Evolutionary conservation across 179 eudicot species (phyloP).

Genomic region (Silene noctiflora): DNA sequence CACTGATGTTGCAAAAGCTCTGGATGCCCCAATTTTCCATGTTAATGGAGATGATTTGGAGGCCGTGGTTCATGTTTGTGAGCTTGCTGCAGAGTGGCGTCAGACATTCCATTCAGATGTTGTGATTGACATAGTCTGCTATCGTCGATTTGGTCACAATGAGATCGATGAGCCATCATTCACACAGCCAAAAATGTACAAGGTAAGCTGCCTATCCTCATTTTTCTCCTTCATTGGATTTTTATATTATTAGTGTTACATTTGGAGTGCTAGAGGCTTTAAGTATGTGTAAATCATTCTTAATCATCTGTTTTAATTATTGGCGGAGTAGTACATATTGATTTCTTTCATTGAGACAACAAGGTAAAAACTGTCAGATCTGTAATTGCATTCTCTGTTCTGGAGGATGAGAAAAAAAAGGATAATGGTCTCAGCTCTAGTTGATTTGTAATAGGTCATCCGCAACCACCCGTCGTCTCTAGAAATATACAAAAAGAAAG

Average conservation of each 20-base stretch:
- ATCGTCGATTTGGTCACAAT: conserved; percentile 92
- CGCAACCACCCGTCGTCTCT: conserved; percentile 76
- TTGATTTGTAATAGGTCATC: conserved; percentile 51
- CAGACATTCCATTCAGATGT: conserved; percentile 96
- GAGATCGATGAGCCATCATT: conserved; percentile 98
- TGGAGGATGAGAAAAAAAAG: background rate
- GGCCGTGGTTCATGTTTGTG: conserved; percentile 93
- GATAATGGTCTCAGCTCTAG: conserved; percentile 8
- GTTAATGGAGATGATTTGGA: conserved; percentile 98
- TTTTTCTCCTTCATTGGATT: background rate
- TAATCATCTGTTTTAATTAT: background rate
- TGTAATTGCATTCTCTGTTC: background rate
- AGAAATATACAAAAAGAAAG: conserved; percentile 68
- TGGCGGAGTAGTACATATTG: background rate
- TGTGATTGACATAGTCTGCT: conserved; percentile 89
- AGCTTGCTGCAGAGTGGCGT: conserved; percentile 93
- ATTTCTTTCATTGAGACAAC: conserved; percentile 8
- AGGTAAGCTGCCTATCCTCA: conserved; percentile 41
- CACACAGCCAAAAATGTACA: conserved; percentile 93
- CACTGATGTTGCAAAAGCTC: conserved; percentile 95
- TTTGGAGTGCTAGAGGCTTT: background rate
- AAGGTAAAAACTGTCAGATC: background rate
- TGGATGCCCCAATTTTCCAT: conserved; percentile 89
- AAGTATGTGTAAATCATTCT: conserved; percentile 1
- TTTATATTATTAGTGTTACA: background rate